Base-by-base conservation (phyloP, 2,329 filamentous ascomycete species). In the Didymella exigua region DNA sequence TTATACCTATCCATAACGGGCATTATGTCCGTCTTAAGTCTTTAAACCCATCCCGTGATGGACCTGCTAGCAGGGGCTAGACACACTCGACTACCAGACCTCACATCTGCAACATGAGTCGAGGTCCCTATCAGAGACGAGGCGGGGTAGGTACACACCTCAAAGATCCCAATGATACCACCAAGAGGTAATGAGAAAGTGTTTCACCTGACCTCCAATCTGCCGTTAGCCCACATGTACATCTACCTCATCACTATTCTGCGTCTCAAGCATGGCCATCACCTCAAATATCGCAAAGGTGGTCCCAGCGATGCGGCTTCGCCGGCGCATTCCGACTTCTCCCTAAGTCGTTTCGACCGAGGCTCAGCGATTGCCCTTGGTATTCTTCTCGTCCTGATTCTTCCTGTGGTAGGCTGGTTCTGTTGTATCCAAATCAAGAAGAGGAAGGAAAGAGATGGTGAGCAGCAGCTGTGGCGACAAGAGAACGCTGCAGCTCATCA, bases 41-140 rank as follows among this genome's bases (percentile, higher is more conserved):
- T 18, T 24, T 24, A 7, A 19, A 40, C 14, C 21, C 18, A 29
- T 24, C 1, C 23, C 27, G 37, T 7, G 23, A 7, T 26, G 37
- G 24, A 18, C 27, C 23, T 42, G 37, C 43, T 36, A 37, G 23
- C 27, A 21, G 9, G 19, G 19, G 16, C 19, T 38, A 54, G 51
- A 11, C 33, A 45, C 21, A 6, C 14, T 38, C 29, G 44, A 27
- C 3, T 44, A 37, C 40, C 48, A 47, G 13, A 19, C 21, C 38
- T 46, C 42, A 30, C 45, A 47, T 33, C 34, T 53, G 40, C 45
- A 49, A 29, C 33, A 41, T 44, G 49, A 51, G 24, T 45, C 49
- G 34, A 47, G 46, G 27, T 42, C 11, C 23, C 34, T 26, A 23
- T 10, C 16, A 14, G 27, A 6, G 27, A n/a, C 10, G 13, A 30